Base-by-base conservation (phyloP, 2,329 filamentous ascomycete genomes). In the Myriosclerotinia scirpicola region DNA sequence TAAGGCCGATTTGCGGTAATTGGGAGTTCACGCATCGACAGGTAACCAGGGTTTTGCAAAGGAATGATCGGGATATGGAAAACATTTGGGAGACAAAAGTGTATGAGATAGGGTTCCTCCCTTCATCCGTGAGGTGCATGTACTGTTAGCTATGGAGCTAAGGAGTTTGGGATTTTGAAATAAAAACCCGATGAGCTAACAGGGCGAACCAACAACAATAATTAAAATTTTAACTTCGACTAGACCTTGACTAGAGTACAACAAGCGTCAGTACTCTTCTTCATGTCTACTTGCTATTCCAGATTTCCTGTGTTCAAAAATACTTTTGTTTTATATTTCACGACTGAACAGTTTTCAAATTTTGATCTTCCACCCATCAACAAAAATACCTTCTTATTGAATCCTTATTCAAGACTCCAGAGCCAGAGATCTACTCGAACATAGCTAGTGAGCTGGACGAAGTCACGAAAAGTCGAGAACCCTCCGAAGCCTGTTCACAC, bases 81-180 rank as follows among this genome's bases (percentile, higher is more conserved):
- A 30, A 20, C 6, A 26, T 11, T 15, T 7, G 56, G 12, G 30
- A 8, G 12, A 38, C 38, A 61, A 56, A 50, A 36, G 11, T 61
- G 58, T 50, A 50, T 20, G 22, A 50, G 34, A 61, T 50, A 38
- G 26, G 1, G 40, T 60, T 20, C 34, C n/a, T 50, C 50, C 14
- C 20, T 38, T 38, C 44, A 40, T 30, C 58, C 34, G 22, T 9
- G 22, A 42, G 26, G 26, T 30, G 48, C 30, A 44, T 36, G n/a
- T 40, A 40, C 20, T 40, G 38, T 61, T 61, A 61, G 30, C 14
- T 52, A 50, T 26, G 46, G 15, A 61, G 58, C 58, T n/a, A 61
- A 50, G 58, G 58, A 61, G 58, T 61, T 50, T 52, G 58, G 44
- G 44, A 52, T 52, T 20, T 50, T 12, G 30, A 50, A 36, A 26